Percentiles rank a stretch among this genome's conserved stretches.
phyloP scores from a whole-genome alignment of 164 flowering plant genomes.

The Amborella trichopoda region DNA sequence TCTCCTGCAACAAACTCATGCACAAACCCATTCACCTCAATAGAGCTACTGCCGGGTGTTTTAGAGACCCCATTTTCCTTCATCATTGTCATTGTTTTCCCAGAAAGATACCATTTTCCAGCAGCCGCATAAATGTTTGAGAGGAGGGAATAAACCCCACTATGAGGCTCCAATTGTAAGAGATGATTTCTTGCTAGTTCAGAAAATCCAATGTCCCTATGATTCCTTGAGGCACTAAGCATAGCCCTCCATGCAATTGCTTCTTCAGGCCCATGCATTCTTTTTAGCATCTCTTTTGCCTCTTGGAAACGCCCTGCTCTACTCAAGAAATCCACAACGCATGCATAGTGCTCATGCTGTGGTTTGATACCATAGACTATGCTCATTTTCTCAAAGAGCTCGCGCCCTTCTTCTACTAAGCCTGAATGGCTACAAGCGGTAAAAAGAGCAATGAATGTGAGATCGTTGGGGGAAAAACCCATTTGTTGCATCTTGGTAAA shows the following conservation, averaged over 20 bases:
- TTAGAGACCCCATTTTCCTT: constrained; percentile 34
- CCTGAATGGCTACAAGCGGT: constrained; percentile 54
- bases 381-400: constrained; percentile 30
- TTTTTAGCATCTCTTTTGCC: constrained; percentile 28
- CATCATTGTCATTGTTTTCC: constrained; percentile 34
- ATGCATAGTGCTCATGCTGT: constrained; percentile 47
- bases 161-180: constrained; percentile 29
- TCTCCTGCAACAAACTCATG: constrained; percentile 69
- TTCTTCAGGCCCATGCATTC: constrained; percentile 24
- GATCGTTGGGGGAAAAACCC: constrained; percentile 7
- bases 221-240: constrained; percentile 37
- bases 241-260: constrained; percentile 64
- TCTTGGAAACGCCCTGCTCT: constrained; percentile 38
- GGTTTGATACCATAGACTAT: constrained; percentile 33
- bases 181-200: constrained; percentile 40
- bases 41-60: constrained; percentile 59
- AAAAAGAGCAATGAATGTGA: constrained; percentile 46
- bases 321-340: constrained; percentile 44
- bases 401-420: constrained; percentile 34
- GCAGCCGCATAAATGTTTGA: constrained; percentile 41
- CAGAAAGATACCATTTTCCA: constrained; percentile 33
- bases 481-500: background rate
- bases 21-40: constrained; percentile 38
- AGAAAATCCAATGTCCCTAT: constrained; percentile 24
- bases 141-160: constrained; percentile 52